phyloP scores from a whole-genome alignment of 1,284 basidiomycete species.

The Papiliotrema flavescens region DNA sequence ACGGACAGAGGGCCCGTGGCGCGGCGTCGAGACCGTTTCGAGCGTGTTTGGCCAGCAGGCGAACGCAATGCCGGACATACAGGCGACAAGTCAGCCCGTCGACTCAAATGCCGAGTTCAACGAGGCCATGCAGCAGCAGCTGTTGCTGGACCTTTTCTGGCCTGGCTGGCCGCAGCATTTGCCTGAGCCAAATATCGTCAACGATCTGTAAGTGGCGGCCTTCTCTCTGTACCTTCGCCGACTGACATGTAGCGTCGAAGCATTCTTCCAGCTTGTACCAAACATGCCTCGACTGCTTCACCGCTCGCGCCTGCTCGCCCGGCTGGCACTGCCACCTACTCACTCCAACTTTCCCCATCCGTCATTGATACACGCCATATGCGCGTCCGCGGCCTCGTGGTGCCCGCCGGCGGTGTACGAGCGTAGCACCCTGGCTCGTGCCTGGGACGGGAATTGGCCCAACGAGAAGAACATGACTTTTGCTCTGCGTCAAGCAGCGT shows the following conservation, averaged over 20 bases:
- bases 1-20: neutral
- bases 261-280: conserved; percentile 46
- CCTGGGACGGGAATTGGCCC: neutral
- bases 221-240: neutral
- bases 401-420: conserved; percentile 27
- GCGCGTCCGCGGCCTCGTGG: conserved; percentile 45
- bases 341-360: conserved; percentile 51
- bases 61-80: neutral
- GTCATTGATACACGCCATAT: conserved; percentile 50
- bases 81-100: too few relatives aligned
- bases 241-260: conserved; percentile 37
- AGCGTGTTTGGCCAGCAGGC: neutral
- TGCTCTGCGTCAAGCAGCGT: conserved; percentile 33
- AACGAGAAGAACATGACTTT: conserved; percentile 17
- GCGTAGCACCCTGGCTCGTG: conserved; percentile 11
- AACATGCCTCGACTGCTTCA: conserved; percentile 46
- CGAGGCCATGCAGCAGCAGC: conserved; percentile 31
- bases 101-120: conserved; percentile 2
- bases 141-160: conserved; percentile 46
- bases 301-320: conserved; percentile 44
- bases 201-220: conserved; percentile 35
- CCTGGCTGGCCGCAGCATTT: conserved; percentile 48
- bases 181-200: conserved; percentile 46
- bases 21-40: neutral
- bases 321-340: conserved; percentile 50